These are phyloP conservation scores for Neurospora terricola DNA, from an alignment of 495 filamentous ascomycete species.

Conservation along the genomic window DNA sequence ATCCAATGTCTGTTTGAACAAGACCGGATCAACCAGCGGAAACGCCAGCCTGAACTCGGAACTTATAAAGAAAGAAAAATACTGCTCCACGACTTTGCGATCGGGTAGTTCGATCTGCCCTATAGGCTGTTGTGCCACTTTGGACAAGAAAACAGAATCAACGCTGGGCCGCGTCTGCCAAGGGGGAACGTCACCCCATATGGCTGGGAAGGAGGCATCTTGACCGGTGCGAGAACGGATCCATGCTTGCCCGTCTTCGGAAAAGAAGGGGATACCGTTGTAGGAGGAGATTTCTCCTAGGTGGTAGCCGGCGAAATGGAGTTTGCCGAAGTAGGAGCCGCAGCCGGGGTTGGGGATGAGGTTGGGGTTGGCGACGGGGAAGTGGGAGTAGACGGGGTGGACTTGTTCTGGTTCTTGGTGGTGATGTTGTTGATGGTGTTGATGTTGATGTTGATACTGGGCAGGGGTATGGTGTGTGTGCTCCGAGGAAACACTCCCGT, in stretches of 20 bases:
- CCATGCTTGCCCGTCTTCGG: constrained; percentile 37
- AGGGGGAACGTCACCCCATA: constrained; percentile 22
- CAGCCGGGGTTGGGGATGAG: not conserved
- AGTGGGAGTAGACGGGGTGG: not conserved
- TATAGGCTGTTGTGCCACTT: not conserved
- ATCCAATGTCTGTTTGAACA: constrained; percentile 34
- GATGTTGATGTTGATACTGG: not conserved
- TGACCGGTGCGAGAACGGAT: constrained; percentile 38
- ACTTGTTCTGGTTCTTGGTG: not conserved
- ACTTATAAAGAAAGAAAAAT: constrained; percentile 6
- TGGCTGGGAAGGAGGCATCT: constrained; percentile 24
- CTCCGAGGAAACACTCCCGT: not conserved
- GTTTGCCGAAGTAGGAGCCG: constrained; percentile 17
- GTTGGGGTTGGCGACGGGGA: not conserved
- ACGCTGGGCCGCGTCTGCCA: constrained; percentile 4
- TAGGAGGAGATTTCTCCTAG: constrained; percentile 36
- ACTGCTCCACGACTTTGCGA: constrained; percentile 6
- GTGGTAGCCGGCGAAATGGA: constrained; percentile 41
- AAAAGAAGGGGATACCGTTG: constrained; percentile 37
- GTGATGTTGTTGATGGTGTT: not conserved
- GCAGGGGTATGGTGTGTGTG: not conserved
- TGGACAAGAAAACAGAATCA: not conserved
- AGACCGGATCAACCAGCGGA: constrained; percentile 29
- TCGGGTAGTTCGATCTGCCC: constrained; percentile 8
- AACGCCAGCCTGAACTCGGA: constrained; percentile 33